Conservation (phyloP, 306 rosid species). For the Gynostemma pentaphyllum region DNA sequence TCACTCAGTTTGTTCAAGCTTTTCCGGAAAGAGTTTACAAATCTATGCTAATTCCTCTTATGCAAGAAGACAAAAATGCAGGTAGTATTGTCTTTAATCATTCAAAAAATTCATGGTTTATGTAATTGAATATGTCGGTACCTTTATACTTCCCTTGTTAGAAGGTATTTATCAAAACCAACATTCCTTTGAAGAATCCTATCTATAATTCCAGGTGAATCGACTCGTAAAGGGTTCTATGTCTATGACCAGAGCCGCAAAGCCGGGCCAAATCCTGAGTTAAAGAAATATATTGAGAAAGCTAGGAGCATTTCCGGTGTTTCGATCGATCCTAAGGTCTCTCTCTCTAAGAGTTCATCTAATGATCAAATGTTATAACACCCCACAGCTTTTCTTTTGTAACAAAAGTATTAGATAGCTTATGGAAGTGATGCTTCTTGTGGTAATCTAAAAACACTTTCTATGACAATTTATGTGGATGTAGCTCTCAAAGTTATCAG, state of each 20-base stretch:
- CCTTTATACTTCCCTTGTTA: neutral
- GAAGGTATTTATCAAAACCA: neutral
- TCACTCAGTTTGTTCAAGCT: slow-evolving; percentile 36
- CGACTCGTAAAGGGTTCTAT: slow-evolving; percentile 68
- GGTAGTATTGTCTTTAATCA: slow-evolving; percentile 34
- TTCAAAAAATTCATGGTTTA: neutral
- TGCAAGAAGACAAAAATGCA: slow-evolving; percentile 83
- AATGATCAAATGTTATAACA: too few relatives aligned
- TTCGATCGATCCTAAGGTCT: slow-evolving; percentile 70
- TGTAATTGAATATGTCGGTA: neutral
- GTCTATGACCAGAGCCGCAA: slow-evolving; percentile 61
- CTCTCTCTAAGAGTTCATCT: slow-evolving; percentile 10
- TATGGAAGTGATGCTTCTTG: neutral
- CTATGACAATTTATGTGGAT: neutral
- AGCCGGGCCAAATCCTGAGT: slow-evolving; percentile 79
- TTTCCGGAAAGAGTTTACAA: slow-evolving; percentile 78
- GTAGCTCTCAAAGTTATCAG: slow-evolving; percentile 61
- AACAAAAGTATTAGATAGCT: neutral
- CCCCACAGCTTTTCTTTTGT: neutral
- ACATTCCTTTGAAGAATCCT: neutral
- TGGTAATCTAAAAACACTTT: too few relatives aligned
- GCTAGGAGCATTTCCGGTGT: slow-evolving; percentile 53
- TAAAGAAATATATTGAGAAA: slow-evolving; percentile 74
- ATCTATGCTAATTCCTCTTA: slow-evolving; percentile 70
- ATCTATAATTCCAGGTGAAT: slow-evolving; percentile 42